These are phyloP conservation scores for Kewa caespitosa DNA, from an alignment of 179 eudicot species.

Conservation along the genomic window DNA sequence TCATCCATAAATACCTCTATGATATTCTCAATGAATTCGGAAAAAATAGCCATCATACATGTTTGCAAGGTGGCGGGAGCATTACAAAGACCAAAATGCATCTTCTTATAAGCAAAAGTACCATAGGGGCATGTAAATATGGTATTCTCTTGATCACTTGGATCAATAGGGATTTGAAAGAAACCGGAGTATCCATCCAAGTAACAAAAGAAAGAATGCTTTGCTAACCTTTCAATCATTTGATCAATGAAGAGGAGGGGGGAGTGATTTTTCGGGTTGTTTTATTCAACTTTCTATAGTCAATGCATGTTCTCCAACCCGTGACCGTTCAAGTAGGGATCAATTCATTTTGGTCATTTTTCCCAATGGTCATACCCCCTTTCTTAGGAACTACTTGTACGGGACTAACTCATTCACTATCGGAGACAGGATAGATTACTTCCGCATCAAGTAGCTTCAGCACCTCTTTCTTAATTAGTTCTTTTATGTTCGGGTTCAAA, in stretches of 20 bases:
- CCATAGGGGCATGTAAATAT: background rate
- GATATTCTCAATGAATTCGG: background rate
- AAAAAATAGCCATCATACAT: background rate
- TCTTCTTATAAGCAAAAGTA: background rate
- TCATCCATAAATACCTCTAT: background rate
- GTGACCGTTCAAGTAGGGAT: background rate
- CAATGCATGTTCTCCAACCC: background rate
- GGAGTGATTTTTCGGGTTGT: background rate
- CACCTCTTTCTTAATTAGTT: background rate
- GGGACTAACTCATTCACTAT: background rate
- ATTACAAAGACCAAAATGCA: background rate
- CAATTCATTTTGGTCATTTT: background rate
- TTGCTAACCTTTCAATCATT: background rate
- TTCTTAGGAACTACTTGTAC: background rate
- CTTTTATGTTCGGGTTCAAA: background rate
- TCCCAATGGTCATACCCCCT: background rate
- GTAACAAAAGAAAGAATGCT: background rate
- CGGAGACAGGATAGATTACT: background rate
- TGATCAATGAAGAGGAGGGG: background rate
- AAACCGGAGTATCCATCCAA: background rate
- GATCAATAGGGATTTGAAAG: background rate
- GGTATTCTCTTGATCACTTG: background rate
- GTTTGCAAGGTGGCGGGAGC: background rate
- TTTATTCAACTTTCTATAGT: background rate
- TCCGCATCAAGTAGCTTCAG: background rate